Evolutionary conservation across 768 basidiomycete genomes (phyloP).

Genomic region (Termitomyces eurrhizus): DNA sequence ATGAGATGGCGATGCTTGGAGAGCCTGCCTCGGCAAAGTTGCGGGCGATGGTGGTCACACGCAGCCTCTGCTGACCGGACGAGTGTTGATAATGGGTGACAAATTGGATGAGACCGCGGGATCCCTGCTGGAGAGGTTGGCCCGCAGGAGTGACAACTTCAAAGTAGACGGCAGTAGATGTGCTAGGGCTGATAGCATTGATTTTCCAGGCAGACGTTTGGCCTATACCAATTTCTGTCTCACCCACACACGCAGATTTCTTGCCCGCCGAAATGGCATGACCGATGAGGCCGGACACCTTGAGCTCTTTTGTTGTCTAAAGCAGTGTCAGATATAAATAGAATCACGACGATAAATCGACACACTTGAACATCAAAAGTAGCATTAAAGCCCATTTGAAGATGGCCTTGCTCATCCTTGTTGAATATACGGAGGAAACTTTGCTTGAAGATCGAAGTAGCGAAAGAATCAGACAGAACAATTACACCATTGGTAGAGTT

Average conservation of each 20-base stretch:
- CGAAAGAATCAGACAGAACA: slow-evolving; percentile 94
- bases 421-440: slow-evolving; percentile 90
- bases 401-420: slow-evolving; percentile 88
- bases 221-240: slow-evolving; percentile 98
- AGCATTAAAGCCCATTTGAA: slow-evolving; percentile 98
- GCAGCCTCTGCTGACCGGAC: slow-evolving; percentile 89
- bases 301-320: slow-evolving; percentile 97
- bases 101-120: slow-evolving; percentile 94
- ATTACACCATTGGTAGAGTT: slow-evolving; percentile 97
- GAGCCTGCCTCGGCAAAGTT: slow-evolving; percentile 98
- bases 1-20: slow-evolving; percentile 86
- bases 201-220: slow-evolving; percentile 99
- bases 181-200: slow-evolving; percentile 83
- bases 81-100: slow-evolving; percentile 98
- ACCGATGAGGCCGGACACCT: slow-evolving; percentile 96
- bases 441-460: slow-evolving; percentile 98
- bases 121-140: slow-evolving; percentile 83
- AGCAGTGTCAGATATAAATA: not conserved
- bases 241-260: slow-evolving; percentile 94
- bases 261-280: slow-evolving; percentile 97
- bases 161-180: slow-evolving; percentile 91
- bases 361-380: slow-evolving; percentile 95
- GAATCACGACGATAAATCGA: not conserved
- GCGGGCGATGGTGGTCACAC: slow-evolving; percentile 97
- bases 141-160: slow-evolving; percentile 98